These are phyloP conservation scores for Oemleria cerasiformis DNA, from an alignment of 306 rosid species.

Conservation along the genomic window DNA sequence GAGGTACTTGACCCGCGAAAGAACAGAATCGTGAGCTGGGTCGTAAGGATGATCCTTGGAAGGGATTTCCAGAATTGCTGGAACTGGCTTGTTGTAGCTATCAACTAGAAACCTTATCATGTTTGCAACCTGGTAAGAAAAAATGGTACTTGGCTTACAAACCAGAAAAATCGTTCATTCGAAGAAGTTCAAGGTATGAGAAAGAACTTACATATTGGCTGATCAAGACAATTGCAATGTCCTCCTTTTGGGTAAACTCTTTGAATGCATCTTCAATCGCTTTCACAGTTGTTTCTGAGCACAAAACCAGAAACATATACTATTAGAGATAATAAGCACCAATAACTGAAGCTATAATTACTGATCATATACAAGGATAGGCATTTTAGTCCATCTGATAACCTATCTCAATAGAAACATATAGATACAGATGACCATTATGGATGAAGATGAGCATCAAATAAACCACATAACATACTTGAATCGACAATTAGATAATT, in stretches of 20 bases:
- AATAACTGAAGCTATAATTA: background rate
- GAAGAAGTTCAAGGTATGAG: background rate
- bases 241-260: constrained; percentile 82
- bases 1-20: constrained; percentile 86
- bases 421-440: background rate
- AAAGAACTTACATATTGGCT: constrained; percentile 85
- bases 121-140: constrained; percentile 74
- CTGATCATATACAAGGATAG: background rate
- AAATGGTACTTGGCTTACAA: background rate
- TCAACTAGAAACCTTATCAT: constrained; percentile 91
- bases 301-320: background rate
- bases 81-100: constrained; percentile 89
- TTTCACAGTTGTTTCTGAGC: constrained; percentile 81
- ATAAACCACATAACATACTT: constrained; percentile 46
- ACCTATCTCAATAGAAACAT: background rate
- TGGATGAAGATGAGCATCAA: background rate
- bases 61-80: constrained; percentile 91
- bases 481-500: constrained; percentile 92
- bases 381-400: background rate
- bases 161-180: constrained; percentile 8
- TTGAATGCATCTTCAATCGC: constrained; percentile 94
- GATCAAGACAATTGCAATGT: constrained; percentile 78
- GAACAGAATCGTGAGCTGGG: constrained; percentile 88
- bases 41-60: constrained; percentile 96
- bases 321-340: background rate